Evolutionary conservation across 306 rosid species (phyloP).

Genomic region (Acmispon strigosus): DNA sequence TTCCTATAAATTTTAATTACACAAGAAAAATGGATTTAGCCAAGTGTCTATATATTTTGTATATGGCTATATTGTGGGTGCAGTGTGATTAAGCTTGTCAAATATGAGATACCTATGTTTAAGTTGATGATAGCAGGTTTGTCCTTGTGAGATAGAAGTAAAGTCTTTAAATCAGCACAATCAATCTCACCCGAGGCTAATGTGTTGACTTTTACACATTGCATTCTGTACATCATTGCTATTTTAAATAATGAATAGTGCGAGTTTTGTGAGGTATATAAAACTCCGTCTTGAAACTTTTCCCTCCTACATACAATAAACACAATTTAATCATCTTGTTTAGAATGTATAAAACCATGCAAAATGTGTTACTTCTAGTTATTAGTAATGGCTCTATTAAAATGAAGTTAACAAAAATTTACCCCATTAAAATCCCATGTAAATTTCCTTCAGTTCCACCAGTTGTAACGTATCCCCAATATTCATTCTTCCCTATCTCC

Average conservation of each 20-base stretch:
- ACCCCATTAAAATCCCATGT: slow-evolving; percentile 68
- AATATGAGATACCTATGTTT: slow-evolving; percentile 39
- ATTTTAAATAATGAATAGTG: slow-evolving; percentile 76
- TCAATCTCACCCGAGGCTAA: slow-evolving; percentile 62
- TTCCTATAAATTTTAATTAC: slow-evolving; percentile 23
- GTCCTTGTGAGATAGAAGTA: slow-evolving; percentile 40
- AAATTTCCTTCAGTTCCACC: slow-evolving; percentile 82
- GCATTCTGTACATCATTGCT: slow-evolving; percentile 69
- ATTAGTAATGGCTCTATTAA: too few species aligned
- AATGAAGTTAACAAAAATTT: too few species aligned
- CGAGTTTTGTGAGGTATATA: slow-evolving; percentile 52
- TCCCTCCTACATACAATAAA: slow-evolving; percentile 44
- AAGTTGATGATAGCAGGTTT: slow-evolving; percentile 68
- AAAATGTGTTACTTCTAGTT: too few species aligned
- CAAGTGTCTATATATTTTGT: too few species aligned
- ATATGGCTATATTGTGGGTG: not conserved
- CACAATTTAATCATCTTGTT: not conserved
- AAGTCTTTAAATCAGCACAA: slow-evolving; percentile 40
- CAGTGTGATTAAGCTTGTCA: not conserved
- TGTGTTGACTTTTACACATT: slow-evolving; percentile 45
- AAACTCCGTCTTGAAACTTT: slow-evolving; percentile 47
- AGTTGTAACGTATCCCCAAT: slow-evolving; percentile 78
- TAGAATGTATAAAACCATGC: not conserved
- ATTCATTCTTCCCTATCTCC: slow-evolving; percentile 57
- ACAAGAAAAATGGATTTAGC: not conserved